Conservation (phyloP, 352 stramenopile species). For the Globisporangium abappressorium region DNA sequence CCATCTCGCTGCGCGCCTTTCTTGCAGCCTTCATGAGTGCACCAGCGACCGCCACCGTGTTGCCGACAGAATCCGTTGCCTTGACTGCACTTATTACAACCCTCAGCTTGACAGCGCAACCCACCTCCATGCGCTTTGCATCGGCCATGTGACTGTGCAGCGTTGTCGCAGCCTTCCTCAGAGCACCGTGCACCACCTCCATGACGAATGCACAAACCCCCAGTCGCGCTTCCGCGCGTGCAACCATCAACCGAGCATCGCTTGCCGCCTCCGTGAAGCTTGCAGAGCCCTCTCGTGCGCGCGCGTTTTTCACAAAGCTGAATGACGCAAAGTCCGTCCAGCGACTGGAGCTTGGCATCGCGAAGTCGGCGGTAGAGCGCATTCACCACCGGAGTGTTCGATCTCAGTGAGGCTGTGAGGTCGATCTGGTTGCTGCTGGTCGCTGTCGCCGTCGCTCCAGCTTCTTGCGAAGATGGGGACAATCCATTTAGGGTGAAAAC, state of each 20-base stretch:
- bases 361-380: not conserved
- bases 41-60: not conserved
- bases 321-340: not conserved
- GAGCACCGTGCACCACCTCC: not conserved
- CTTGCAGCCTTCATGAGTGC: conserved; percentile 1
- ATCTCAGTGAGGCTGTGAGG: not conserved
- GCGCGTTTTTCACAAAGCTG: not conserved
- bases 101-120: conserved; percentile 38
- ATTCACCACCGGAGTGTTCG: not conserved
- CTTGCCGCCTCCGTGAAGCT: not conserved
- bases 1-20: not conserved
- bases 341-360: not conserved
- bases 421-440: not conserved
- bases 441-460: not conserved
- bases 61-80: conserved; percentile 1
- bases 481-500: not conserved
- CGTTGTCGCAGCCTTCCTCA: not conserved
- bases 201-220: not conserved
- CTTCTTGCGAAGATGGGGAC: too few species aligned
- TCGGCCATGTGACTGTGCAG: conserved; percentile 62
- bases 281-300: conserved; percentile 1
- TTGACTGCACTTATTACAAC: not conserved
- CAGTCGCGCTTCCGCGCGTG: conserved; percentile 1
- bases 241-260: not conserved
- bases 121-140: conserved; percentile 80